Evolutionary conservation across 148 eudicot species (phyloP).

Genomic region (Hydrangea macrophylla): DNA sequence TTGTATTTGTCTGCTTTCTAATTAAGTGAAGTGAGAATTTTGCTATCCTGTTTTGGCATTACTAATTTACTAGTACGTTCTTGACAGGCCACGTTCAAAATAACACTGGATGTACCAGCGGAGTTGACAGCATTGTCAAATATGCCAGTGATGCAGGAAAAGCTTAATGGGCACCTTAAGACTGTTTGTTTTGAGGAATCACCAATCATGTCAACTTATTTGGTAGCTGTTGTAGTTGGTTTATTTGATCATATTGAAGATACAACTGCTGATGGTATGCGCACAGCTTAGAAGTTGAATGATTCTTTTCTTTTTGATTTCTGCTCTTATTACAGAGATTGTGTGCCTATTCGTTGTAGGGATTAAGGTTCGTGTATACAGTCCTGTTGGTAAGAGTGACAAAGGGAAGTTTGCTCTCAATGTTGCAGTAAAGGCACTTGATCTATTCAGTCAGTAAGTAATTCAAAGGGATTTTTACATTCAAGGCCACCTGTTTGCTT

Average conservation of each 20-base stretch:
- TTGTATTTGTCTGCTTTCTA: background rate
- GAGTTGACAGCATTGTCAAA: constrained; percentile 59
- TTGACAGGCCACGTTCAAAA: constrained; percentile 63
- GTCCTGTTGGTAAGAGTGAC: constrained; percentile 29
- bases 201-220: constrained; percentile 33
- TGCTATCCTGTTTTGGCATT: background rate
- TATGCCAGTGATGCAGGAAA: constrained; percentile 56
- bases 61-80: background rate
- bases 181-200: constrained; percentile 33
- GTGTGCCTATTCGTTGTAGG: constrained; percentile 14
- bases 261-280: constrained; percentile 25
- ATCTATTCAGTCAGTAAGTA: constrained; percentile 22
- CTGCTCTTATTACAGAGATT: background rate
- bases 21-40: background rate
- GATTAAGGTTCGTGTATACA: constrained; percentile 25
- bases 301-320: background rate
- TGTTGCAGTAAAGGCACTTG: constrained; percentile 30
- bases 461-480: too few species aligned
- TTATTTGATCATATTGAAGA: constrained; percentile 32
- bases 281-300: background rate
- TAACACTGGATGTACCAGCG: constrained; percentile 54
- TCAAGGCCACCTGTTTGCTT: too few species aligned
- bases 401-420: constrained; percentile 28
- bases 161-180: constrained; percentile 16
- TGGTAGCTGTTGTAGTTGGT: constrained; percentile 41